Conservation (phyloP, 495 filamentous ascomycete genomes). For the Annulohypoxylon stygium region DNA sequence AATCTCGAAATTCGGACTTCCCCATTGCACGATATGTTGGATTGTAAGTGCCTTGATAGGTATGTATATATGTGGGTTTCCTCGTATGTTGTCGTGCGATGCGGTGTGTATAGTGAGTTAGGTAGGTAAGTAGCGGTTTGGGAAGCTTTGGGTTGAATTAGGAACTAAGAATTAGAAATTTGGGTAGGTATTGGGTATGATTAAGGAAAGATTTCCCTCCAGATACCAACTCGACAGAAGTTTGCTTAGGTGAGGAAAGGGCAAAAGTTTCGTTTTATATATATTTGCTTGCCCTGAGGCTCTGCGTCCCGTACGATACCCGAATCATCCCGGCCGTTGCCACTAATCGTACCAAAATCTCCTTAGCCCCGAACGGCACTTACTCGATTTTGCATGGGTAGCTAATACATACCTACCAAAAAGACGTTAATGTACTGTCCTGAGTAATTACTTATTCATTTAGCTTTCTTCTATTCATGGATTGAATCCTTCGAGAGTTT, state of each 20-base stretch:
- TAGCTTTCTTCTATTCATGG: neutral
- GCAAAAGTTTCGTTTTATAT: slow-evolving; percentile 19
- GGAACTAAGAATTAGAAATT: neutral
- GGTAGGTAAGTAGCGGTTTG: neutral
- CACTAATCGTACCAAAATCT: slow-evolving; percentile 31
- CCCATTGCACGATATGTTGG: slow-evolving; percentile 25
- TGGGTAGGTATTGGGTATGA: neutral
- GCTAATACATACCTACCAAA: neutral
- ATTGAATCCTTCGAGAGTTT: neutral
- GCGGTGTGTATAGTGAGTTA: neutral
- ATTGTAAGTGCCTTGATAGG: neutral
- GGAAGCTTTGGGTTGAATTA: neutral
- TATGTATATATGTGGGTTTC: slow-evolving; percentile 3
- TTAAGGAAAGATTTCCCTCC: neutral
- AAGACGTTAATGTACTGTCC: neutral
- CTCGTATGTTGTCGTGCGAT: slow-evolving; percentile 1
- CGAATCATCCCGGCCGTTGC: slow-evolving; percentile 36
- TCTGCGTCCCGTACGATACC: slow-evolving; percentile 28
- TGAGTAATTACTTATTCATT: slow-evolving; percentile 2
- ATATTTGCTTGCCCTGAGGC: slow-evolving; percentile 25
- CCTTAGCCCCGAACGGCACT: slow-evolving; percentile 24
- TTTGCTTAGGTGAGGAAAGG: neutral
- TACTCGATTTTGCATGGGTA: slow-evolving; percentile 7
- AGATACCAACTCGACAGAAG: neutral
- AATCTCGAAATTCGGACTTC: slow-evolving; percentile 42